These are phyloP conservation scores for Sporothrix inflata DNA, from an alignment of 2,329 filamentous ascomycete genomes.

Conservation along the genomic window DNA sequence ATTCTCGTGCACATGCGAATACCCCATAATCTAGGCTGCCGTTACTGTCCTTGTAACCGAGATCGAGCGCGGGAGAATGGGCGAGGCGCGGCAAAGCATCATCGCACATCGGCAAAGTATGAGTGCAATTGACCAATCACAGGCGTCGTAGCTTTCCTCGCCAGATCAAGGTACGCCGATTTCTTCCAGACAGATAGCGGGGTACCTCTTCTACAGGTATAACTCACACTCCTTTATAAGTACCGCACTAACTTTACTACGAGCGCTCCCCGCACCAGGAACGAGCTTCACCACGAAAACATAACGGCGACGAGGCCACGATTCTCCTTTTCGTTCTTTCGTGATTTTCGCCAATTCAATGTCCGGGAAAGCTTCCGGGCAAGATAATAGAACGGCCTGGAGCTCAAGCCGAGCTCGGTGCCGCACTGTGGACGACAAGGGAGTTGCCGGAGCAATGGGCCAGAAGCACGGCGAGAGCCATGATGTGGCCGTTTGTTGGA, in stretches of 20 bases:
- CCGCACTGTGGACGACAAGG: background rate
- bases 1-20: background rate
- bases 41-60: constrained; percentile 17
- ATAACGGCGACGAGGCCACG: constrained; percentile 15
- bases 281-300: constrained; percentile 25
- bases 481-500: background rate
- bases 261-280: background rate
- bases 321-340: background rate
- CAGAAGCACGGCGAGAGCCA: background rate
- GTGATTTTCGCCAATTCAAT: background rate
- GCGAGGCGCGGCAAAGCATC: constrained; percentile 19
- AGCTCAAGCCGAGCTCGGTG: constrained; percentile 19
- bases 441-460: background rate
- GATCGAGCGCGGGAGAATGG: constrained; percentile 20
- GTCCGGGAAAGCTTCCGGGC: background rate
- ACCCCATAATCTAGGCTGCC: background rate
- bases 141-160: background rate
- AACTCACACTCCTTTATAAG: background rate
- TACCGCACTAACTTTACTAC: constrained; percentile 19
- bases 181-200: constrained; percentile 21
- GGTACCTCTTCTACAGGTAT: background rate
- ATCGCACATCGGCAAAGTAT: constrained; percentile 13
- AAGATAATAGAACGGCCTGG: constrained; percentile 10
- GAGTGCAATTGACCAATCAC: constrained; percentile 28
- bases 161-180: background rate